phyloP scores from a whole-genome alignment of 805 yeast species.

The Metschnikowia aberdeeniae region DNA sequence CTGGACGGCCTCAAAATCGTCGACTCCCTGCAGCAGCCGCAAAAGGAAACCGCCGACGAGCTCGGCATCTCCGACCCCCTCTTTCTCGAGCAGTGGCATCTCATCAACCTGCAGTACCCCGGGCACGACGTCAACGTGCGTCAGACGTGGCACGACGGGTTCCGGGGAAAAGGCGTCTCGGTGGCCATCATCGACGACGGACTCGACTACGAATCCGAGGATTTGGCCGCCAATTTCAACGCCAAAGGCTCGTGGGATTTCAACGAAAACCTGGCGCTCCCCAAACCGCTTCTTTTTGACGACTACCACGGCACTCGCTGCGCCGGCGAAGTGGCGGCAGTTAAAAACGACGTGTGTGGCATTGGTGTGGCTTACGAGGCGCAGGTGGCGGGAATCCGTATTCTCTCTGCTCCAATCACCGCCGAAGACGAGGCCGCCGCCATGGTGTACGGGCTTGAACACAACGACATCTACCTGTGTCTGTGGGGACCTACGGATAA shows the following conservation, averaged over 20 bases:
- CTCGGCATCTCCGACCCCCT: slow-evolving; percentile 76
- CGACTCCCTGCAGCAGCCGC: slow-evolving; percentile 50
- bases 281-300: slow-evolving; percentile 73
- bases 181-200: slow-evolving; percentile 96
- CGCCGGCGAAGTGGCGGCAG: slow-evolving; percentile 96
- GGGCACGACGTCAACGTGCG: slow-evolving; percentile 86
- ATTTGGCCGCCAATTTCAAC: slow-evolving; percentile 65
- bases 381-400: slow-evolving; percentile 84
- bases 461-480: slow-evolving; percentile 91
- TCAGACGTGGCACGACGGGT: slow-evolving; percentile 77
- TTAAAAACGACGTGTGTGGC: slow-evolving; percentile 86
- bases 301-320: slow-evolving; percentile 97
- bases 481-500: slow-evolving; percentile 99
- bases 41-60: slow-evolving; percentile 45
- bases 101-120: slow-evolving; percentile 66
- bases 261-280: slow-evolving; percentile 69
- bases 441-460: slow-evolving; percentile 70
- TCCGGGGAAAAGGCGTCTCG: slow-evolving; percentile 77
- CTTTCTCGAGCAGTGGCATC: slow-evolving; percentile 88
- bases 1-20: slow-evolving; percentile 20
- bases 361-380: slow-evolving; percentile 91
- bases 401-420: slow-evolving; percentile 74
- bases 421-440: slow-evolving; percentile 91
- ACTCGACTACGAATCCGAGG: slow-evolving; percentile 73
- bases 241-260: slow-evolving; percentile 90